Percentiles rank a stretch among this genome's conserved stretches.
These are phyloP conservation scores for Rhizopus stolonifer DNA, from an alignment of 371 early-diverging fungal genomes.

Conservation along the genomic window DNA sequence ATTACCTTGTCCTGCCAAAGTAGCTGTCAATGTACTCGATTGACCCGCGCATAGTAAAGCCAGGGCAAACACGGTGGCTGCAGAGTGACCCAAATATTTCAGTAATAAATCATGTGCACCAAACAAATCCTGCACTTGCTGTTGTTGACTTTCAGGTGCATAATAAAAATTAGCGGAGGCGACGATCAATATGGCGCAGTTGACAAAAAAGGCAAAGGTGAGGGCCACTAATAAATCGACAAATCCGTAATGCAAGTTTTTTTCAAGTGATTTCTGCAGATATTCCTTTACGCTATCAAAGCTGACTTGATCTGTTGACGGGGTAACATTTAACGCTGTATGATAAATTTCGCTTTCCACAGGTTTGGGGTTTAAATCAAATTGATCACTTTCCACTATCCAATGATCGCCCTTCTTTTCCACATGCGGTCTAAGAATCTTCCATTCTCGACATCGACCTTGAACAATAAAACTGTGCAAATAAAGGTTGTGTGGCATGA, in stretches of 20 bases:
- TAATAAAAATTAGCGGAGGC: constrained; percentile 78
- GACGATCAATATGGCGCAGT: constrained; percentile 78
- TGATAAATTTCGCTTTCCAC: too few relatives aligned
- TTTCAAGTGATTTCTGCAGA: constrained; percentile 14
- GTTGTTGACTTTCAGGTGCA: constrained; percentile 33
- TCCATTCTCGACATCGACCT: constrained; percentile 47
- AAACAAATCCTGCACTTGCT: constrained; percentile 53
- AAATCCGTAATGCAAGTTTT: constrained; percentile 41
- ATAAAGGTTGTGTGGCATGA: constrained; percentile 76
- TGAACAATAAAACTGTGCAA: constrained; percentile 75
- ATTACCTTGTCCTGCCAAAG: constrained; percentile 76
- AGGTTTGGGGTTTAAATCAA: not conserved
- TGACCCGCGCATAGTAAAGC: constrained; percentile 80
- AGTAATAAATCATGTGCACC: constrained; percentile 65
- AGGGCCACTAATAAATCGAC: constrained; percentile 72
- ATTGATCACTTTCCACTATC: constrained; percentile 9
- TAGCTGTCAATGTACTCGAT: constrained; percentile 80
- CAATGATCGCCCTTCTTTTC: constrained; percentile 12
- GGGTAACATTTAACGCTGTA: too few relatives aligned
- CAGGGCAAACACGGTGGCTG: constrained; percentile 74
- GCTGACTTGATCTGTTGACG: too few relatives aligned
- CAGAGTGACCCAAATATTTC: constrained; percentile 61
- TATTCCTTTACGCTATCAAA: constrained; percentile 17
- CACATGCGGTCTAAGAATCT: constrained; percentile 26
- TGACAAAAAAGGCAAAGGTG: constrained; percentile 74